A percentile compares a stretch with the other conserved stretches of the same genome.
These are phyloP conservation scores for Phaeosphaeriaceae sp. DNA, from an alignment of 2,329 filamentous ascomycete species.

Conservation along the genomic window DNA sequence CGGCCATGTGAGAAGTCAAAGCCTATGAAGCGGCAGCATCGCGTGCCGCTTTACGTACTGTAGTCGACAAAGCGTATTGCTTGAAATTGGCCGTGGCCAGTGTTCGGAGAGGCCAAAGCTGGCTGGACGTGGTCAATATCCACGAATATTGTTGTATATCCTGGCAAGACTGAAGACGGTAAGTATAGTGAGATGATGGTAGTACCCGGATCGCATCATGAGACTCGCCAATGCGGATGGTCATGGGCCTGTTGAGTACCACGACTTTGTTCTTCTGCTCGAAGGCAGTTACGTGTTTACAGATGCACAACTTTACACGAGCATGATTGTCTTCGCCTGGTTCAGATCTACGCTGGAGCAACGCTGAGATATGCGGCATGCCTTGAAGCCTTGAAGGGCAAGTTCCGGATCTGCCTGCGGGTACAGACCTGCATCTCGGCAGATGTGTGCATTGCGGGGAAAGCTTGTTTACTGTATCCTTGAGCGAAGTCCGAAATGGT, in stretches of 20 bases:
- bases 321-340: background rate
- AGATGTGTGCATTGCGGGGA: conserved; percentile 41
- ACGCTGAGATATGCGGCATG: background rate
- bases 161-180: conserved; percentile 14
- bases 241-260: background rate
- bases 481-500: conserved; percentile 16
- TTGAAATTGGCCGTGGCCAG: conserved; percentile 30
- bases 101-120: conserved; percentile 11
- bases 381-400: background rate
- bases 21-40: conserved; percentile 14
- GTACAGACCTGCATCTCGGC: conserved; percentile 21
- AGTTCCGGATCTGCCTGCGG: conserved; percentile 13
- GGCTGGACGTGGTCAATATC: conserved; percentile 23
- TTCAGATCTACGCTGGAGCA: background rate
- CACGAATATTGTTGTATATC: conserved; percentile 27
- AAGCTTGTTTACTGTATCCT: conserved; percentile 33
- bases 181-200: conserved; percentile 25
- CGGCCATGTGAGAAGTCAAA: background rate
- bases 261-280: background rate
- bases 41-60: conserved; percentile 30
- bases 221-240: conserved; percentile 12
- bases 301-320: background rate
- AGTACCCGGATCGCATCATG: conserved; percentile 23
- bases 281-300: background rate
- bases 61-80: conserved; percentile 25